Base-by-base conservation (phyloP, 306 rosid genomes). In the Pyrus bretschneideri region DNA sequence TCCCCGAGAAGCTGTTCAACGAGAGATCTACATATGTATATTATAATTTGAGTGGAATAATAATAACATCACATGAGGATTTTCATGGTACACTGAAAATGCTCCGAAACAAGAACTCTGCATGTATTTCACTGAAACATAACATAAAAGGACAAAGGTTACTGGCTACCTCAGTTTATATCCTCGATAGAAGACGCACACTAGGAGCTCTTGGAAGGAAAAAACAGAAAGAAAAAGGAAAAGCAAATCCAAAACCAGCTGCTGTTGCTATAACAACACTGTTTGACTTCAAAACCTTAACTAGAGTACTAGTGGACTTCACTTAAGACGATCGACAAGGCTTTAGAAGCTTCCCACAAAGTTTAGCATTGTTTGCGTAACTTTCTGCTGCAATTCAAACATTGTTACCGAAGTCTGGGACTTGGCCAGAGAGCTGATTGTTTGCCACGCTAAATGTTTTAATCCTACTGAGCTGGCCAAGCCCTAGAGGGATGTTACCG, bases 351-450 rank as follows among this genome's bases (percentile, higher is more conserved):
- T 0, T 3, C 19, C 91, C 96, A 81, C 98, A 93, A 4, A 93
- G 88, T 23, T 87, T 92, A 33, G 4, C 82, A 86, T 93, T 93
- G 77, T 89, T 87, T 33, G 89, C 84, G 79, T 74, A 93, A 72
- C 33, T 67, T 1, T 75, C 33, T 0, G 30, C 73, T 10, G 6
- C 11, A 59, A 69, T 1, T 62, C 14, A 1, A 18, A 0, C 1
- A 55, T 11, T 4, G 0, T 0, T 2, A 17, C 0, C 0, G 55
- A 93, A 86, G 12, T 0, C 22, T 9, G 98, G 98, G 74, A 93
- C 76, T 18, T 0, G 93, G 22, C 98, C 97, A 0, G 82, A 64
- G 79, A 93, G 87, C 35, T 73, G 85, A 86, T 93, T 93, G 85
- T 75, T 84, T 21, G 85, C 60, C 51, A 87, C 94, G 3, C 59